Evolutionary conservation across 257 asterid species (phyloP), one percentile per base, ranked within the genome.

Genomic region (Echites panduratus): DNA sequence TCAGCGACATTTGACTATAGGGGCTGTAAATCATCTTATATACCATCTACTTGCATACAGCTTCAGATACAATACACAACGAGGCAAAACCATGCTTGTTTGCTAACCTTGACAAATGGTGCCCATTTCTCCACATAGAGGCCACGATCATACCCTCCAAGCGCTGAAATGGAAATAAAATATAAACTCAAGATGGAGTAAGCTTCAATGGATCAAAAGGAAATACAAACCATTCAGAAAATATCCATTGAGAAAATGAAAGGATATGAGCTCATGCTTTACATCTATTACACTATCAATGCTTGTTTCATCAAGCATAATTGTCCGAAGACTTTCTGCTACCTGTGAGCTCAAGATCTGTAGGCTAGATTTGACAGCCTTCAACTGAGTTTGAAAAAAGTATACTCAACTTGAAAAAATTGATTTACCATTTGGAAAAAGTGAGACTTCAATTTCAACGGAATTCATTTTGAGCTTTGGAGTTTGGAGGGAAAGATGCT

Each of bases 101-200:
- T 14, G 35, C 9, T 45, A 43, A 49, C 99, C 98, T 89, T 95
- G 59, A 92, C 87, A 81, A 95, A 95, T 57, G 96, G 96, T 52
- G 94, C 93, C 98, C 99, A 92, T 83, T 90, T 84, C 79, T 95
- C 99, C 8, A 81, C 91, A 83, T 92, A 95, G 64, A 95, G 79
- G 77, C 96, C 97, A 75, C 87, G 97, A 64, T 68, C 85, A 82
- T 76, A 95, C 79, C 99, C 98, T 73, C 97, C 99, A 57, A 95
- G 97, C 49, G 90, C 99, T 94, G 89, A 73, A 87, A 79, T 80
- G 35, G 17, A 19, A 44, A 70, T 12, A 32, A 41, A 14, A 22
- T 61, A 32, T 14, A 1, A 59, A 40, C 26, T 40, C 7, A 41
- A 49, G 26, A 38, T 49, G 41, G 53, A 2, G 38, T 32, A 41